phyloP scores from a whole-genome alignment of 768 basidiomycete genomes.

The Russula ochroleuca region DNA sequence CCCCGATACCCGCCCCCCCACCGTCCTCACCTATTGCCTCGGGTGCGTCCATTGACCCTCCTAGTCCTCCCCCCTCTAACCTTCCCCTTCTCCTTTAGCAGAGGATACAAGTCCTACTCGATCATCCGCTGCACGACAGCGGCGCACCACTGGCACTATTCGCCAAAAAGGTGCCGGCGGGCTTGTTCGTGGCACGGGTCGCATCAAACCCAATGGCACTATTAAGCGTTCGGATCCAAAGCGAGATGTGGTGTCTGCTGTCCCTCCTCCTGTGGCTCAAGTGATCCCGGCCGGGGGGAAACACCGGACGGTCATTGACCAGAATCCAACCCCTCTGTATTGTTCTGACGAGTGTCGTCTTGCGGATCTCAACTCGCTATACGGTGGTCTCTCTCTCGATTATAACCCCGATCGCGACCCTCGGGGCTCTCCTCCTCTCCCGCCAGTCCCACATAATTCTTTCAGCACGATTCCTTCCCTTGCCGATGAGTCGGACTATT shows the following conservation, averaged over 20 bases:
- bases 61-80: conserved; percentile 23
- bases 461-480: conserved; percentile 32
- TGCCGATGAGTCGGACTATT: conserved; percentile 31
- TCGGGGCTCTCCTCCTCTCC: conserved; percentile 37
- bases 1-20: conserved; percentile 38
- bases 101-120: conserved; percentile 31
- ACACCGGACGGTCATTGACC: conserved; percentile 70
- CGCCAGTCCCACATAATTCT: conserved; percentile 42
- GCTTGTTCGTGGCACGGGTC: conserved; percentile 62
- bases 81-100: conserved; percentile 22
- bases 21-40: conserved; percentile 38
- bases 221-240: conserved; percentile 41
- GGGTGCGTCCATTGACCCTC: conserved; percentile 35
- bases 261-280: conserved; percentile 27
- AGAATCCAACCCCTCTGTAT: conserved; percentile 74
- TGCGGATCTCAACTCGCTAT: conserved; percentile 45
- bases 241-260: conserved; percentile 26
- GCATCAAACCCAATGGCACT: conserved; percentile 55
- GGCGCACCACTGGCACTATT: conserved; percentile 36
- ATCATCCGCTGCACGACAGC: conserved; percentile 32
- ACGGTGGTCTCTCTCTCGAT: conserved; percentile 41
- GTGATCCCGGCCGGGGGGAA: conserved; percentile 39
- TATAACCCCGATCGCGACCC: conserved; percentile 46
- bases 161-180: conserved; percentile 43
- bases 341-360: conserved; percentile 75